Evolutionary conservation across 1,284 basidiomycete genomes (phyloP), one percentile per base, ranked within the genome.

Genomic region (Ganoderma multipileum): DNA sequence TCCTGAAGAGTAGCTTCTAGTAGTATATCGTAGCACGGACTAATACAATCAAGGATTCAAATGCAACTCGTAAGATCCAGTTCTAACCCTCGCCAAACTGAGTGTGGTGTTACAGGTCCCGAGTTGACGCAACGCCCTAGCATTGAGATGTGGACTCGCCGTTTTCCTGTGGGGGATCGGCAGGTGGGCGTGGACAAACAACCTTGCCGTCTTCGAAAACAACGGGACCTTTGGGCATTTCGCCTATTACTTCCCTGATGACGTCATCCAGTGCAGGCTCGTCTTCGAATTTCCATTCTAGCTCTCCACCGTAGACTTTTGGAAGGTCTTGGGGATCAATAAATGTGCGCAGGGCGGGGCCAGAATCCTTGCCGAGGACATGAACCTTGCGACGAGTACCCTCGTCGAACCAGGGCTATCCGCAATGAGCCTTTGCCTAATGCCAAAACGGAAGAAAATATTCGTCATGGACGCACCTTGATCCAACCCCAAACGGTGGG

Each of bases 401-500:
- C 77, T 91, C 89, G 75, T 94, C 92, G 76, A 94, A 94, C 90
- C 91, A 93, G 26, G 84, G 86, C 89, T 87, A 67, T 28, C 8
- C 16, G 55, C 9, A 14, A 39, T 66, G 38, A 66, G 65, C 44
- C 50, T 39, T 39, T 26, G 26, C 14, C 23, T 41, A 23, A 61
- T 12, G 28, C 28, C 16, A 14, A 30, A 5, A 52, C 6, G 39
- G 52, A 44, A 62, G 61, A 33, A 23, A 20, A 30, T 23, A 30
- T 23, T 42, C 18, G 38, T 39, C n/a, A 57, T 18, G 16, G 47
- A 26, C 47, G 61, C 64, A 89, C 90, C 83, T 91, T 92, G 74
- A 94, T 84, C 92, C 92, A 94, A 23, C 84, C 85, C 93, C 92
- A 94, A 26, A 93, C 83, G 1, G 89, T 92, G 1, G 90, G 86